These are phyloP conservation scores for Fusarium circinatum DNA, from an alignment of 2,329 filamentous ascomycete species.

Conservation along the genomic window DNA sequence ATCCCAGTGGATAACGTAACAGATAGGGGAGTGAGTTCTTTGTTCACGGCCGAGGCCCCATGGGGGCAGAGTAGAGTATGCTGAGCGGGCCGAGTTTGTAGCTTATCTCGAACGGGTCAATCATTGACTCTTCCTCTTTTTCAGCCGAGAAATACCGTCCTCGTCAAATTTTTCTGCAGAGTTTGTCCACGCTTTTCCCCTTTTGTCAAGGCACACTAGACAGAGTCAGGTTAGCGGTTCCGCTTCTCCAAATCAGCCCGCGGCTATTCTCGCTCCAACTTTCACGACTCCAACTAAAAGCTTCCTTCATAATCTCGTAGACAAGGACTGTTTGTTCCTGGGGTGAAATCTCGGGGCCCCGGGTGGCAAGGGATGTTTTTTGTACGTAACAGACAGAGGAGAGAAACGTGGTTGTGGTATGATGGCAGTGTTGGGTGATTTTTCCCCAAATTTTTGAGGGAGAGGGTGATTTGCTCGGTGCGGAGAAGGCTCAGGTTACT, in stretches of 20 bases:
- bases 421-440: background rate
- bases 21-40: conserved; percentile 5
- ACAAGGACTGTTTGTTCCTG: background rate
- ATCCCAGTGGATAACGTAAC: conserved; percentile 7
- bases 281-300: conserved; percentile 10
- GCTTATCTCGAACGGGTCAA: conserved; percentile 25
- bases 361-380: conserved; percentile 10
- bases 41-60: conserved; percentile 4
- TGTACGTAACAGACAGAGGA: conserved; percentile 15
- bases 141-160: conserved; percentile 26
- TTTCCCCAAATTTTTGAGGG: conserved; percentile 9
- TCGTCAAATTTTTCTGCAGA: conserved; percentile 23
- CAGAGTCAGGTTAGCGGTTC: background rate
- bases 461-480: background rate
- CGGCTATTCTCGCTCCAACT: conserved; percentile 25
- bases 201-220: background rate
- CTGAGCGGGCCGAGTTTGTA: conserved; percentile 22
- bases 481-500: conserved; percentile 17
- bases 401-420: conserved; percentile 1
- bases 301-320: background rate
- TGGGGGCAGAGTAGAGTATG: background rate
- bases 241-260: conserved; percentile 26
- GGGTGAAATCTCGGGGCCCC: conserved; percentile 26
- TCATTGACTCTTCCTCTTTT: background rate
- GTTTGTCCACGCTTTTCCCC: conserved; percentile 18